Percentiles rank a stretch among this genome's conserved stretches.
Conservation (phyloP, 2,329 filamentous ascomycete species). For the Clonostachys byssicola region DNA sequence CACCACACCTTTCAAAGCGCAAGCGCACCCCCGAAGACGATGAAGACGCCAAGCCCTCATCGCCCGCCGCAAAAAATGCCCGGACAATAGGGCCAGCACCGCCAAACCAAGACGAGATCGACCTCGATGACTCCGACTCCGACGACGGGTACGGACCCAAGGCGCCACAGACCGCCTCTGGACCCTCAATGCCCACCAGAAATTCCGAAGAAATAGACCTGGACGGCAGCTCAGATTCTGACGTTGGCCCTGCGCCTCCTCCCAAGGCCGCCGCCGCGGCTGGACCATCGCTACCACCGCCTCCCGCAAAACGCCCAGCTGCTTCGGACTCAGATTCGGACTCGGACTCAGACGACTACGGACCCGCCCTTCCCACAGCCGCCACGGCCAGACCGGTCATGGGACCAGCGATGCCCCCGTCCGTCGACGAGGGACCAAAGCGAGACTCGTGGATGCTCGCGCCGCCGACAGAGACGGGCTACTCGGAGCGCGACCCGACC, state of each 20-base stretch:
- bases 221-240: conserved; percentile 23
- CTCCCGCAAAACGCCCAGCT: conserved; percentile 2
- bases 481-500: conserved; percentile 72
- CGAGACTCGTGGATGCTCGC: conserved; percentile 85
- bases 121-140: conserved; percentile 31
- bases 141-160: conserved; percentile 38
- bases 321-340: conserved; percentile 29
- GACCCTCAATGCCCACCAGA: conserved; percentile 11
- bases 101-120: conserved; percentile 43
- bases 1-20: conserved; percentile 61
- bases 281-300: conserved; percentile 25
- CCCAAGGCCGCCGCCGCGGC: conserved; percentile 26
- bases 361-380: conserved; percentile 52
- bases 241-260: conserved; percentile 30
- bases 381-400: conserved; percentile 32
- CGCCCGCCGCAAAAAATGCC: conserved; percentile 38
- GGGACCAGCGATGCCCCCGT: conserved; percentile 24
- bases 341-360: conserved; percentile 47
- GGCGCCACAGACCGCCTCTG: conserved; percentile 9
- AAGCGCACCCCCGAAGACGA: conserved; percentile 47
- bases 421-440: conserved; percentile 42
- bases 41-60: conserved; percentile 13
- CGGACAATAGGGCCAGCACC: conserved; percentile 15
- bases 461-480: conserved; percentile 53
- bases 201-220: conserved; percentile 38